phyloP scores from a whole-genome alignment of 345 rosid genomes.

The Moringa oleifera region DNA sequence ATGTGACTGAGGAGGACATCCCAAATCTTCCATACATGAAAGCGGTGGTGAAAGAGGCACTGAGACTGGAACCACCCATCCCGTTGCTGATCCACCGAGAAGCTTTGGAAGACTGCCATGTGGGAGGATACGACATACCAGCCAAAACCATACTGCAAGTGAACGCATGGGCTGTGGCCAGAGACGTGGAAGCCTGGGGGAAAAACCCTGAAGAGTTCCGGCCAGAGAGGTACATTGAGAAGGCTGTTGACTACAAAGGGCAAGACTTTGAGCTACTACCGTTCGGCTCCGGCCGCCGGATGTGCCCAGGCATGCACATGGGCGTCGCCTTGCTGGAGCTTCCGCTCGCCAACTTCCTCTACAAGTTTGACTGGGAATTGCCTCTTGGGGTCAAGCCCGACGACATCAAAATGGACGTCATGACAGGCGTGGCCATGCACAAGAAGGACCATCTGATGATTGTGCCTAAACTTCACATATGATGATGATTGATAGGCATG shows the following conservation, averaged over 20 bases:
- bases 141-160: conserved; percentile 23
- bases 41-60: conserved; percentile 31
- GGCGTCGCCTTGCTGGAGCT: conserved; percentile 30
- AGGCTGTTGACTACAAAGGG: conserved; percentile 31
- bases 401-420: conserved; percentile 26
- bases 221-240: conserved; percentile 33
- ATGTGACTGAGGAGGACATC: conserved; percentile 32
- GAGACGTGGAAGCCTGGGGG: conserved; percentile 31
- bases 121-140: conserved; percentile 25
- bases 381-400: conserved; percentile 24
- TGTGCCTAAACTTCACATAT: conserved; percentile 13
- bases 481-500: not conserved
- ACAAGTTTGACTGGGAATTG: conserved; percentile 23
- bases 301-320: conserved; percentile 34
- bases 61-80: conserved; percentile 24
- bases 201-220: conserved; percentile 28
- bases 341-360: conserved; percentile 26
- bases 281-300: conserved; percentile 31
- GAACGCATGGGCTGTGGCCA: conserved; percentile 28
- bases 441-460: conserved; percentile 27
- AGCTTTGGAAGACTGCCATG: conserved; percentile 23
- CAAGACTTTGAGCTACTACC: conserved; percentile 34
- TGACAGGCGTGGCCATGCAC: conserved; percentile 29
- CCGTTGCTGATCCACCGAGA: conserved; percentile 28
- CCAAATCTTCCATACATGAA: conserved; percentile 25